Evolutionary conservation across 768 basidiomycete species (phyloP), one percentile per base, ranked within the genome.

Genomic region (Phylloporus scabripes): DNA sequence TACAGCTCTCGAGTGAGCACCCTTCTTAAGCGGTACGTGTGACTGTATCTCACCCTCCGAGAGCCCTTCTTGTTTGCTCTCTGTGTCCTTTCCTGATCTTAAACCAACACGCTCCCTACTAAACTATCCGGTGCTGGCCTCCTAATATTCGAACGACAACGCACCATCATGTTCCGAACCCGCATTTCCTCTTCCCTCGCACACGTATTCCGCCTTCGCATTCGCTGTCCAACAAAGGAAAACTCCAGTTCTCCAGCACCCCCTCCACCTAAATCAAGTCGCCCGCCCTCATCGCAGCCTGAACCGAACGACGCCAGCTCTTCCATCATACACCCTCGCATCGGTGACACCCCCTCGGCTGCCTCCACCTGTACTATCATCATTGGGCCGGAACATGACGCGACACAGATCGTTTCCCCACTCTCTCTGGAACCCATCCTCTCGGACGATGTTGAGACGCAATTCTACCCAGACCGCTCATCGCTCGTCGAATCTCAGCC

Each of bases 181-280:
- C 56, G 59, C 28, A 38, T 61, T 23, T 54, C 53, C 2, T 48
- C 55, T 3, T 26, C 49, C 2, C 34, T 64, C 17, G 33, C 50
- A 11, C 63, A 55, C 33, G 14, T 62, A 4, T 55, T 63, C 32
- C 55, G 58, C 40, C 24, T 56, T 29, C 48, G 51, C 9, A 46
- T 12, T 26, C 55, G 60, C 43, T 51, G 52, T 7, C 33, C 32
- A 41, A 15, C 42, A 26, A 50, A 51, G 6, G 29, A n/a, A 12
- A 29, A 20, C 3, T 14, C 12, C 43, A 17, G 20, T 17, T 52
- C 50, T 18, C 40, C 9, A 28, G 24, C 20, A 5, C 11, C 12
- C 1, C 40, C 4, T 10, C 15, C 29, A 4, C 11, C 40, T n/a
- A 33, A 17, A 17, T 28, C 34, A 4, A 24, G 5, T 5, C 49